phyloP scores from a whole-genome alignment of 257 asterid genomes.

The Solanum verrucosum region DNA sequence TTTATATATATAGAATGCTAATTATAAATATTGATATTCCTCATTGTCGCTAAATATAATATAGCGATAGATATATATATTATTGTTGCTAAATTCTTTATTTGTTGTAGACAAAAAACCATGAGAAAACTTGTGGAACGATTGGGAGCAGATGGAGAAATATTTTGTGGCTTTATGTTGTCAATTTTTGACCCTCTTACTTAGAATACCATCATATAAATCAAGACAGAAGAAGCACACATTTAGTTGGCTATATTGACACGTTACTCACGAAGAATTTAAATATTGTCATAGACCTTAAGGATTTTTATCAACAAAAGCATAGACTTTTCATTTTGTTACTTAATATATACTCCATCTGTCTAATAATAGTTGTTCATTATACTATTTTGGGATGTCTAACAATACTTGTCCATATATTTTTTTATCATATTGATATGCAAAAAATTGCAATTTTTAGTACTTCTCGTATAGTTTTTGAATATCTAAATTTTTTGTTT shows the following conservation, averaged over 20 bases:
- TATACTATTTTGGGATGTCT: accelerated
- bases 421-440: no score
- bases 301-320: neutral
- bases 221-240: neutral
- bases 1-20: no score
- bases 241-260: neutral
- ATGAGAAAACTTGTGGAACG: neutral
- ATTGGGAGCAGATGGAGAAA: neutral
- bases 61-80: no score
- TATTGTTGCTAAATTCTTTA: no score
- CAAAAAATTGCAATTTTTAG: no score
- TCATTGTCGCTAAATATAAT: no score
- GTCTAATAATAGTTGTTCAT: no score
- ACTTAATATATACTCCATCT: neutral
- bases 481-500: no score
- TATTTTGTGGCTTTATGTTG: neutral
- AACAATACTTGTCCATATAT: no score
- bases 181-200: neutral
- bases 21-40: no score
- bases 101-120: neutral
- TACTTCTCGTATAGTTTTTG: no score
- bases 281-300: neutral
- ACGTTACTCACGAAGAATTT: neutral
- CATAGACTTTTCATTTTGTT: neutral
- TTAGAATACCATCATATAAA: neutral